Base-by-base conservation (phyloP, 1,284 basidiomycete genomes). In the Xerocomus minutiporus region DNA sequence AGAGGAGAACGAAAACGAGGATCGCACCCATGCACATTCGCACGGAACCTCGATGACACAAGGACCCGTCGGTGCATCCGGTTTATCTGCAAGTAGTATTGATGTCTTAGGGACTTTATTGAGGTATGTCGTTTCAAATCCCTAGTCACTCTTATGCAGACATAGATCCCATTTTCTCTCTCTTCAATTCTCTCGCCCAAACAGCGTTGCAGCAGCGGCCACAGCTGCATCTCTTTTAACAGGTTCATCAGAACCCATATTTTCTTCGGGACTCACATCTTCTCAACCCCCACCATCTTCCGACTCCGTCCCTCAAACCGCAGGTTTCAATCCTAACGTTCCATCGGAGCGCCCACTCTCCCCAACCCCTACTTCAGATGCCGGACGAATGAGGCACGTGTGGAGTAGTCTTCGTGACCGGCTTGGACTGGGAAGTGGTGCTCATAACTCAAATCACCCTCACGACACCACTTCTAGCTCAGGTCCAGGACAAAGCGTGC, bases 61-160 rank as follows among this genome's bases (percentile, higher is more conserved):
- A 26, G 60, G 65, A 47, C 52, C 66, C 25, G 38, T 58, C 36
- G 56, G 64, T 48, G 44, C 60, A 48, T 60, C 65, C 6, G 61
- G 67, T 12, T 62, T 86, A 17, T 87, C 85, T 1, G 81, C 83
- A 0, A 85, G 81, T 38, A 88, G 86, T 61, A 84, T 88, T 34
- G 86, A 88, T 61, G 85, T 88, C n/a, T 71, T 88, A 28, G 86
- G 86, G 25, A 87, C 86, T n/a, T 66, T 88, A n/a, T 71, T 88
- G 26, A 88, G 86, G 85, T 86, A 60, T 44, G 76, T 52, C 23
- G 47, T 46, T 48, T 29, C n/a, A 35, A 43, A 20, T 4, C 8
- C 5, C 2, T 46, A 4, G 8, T 34, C 35, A 25, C 31, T 5
- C 23, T 20, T 20, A 20, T 25, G 25, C n/a, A 5, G 7, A 40